Base-by-base conservation (phyloP, 2,329 filamentous ascomycete species). In the Verticillium zaregamsianum region DNA sequence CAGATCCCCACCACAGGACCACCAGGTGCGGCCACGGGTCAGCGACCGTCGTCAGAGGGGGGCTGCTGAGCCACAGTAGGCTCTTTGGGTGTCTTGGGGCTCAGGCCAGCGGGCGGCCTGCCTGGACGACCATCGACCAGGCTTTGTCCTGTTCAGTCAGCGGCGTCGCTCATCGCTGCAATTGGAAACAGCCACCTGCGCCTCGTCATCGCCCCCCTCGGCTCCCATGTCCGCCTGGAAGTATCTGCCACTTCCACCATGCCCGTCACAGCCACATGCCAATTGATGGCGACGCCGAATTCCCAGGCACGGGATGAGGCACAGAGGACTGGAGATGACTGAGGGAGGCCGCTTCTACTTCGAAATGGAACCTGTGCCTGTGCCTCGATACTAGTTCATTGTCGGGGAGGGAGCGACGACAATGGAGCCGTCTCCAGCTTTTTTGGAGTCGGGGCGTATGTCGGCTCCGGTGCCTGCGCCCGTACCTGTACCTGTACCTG, bases 131-230 rank as follows among this genome's bases (percentile, higher is more conserved):
- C 9, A 14, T 20, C 20, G n/a, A n/a, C n/a, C 20, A 20, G 40
- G 11, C 40, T 5, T 12, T 52, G 20, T 28, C 45, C 45, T 52
- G 45, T 52, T 20, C 20, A 7, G 45, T 52, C 45, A 52, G 20
- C 59, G 25, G 49, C n/a, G 31, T 49, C 28, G 58, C 59, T 56
- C 61, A 45, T 59, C 31, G 40, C 60, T 55, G 37, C 20, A 55
- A 39, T 57, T 61, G 63, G 63, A 64, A 52, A 63, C 60, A 60
- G 66, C 60, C 64, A 70, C 45, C 45, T 52, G 45, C 75, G 75
- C 74, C 74, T 77, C 75, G 75, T 77, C 75, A 77, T 77, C 75
- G 69, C 69, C 71, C 67, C 28, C 64, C 57, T 40, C 35, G 37
- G 55, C 31, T 32, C 28, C 15, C n/a, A 35, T 35, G 20, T 49